A percentile compares a stretch with the other conserved stretches of the same genome.
Evolutionary conservation across 169 alveolate species (phyloP).

Genomic region (Plasmodium sp.): DNA sequence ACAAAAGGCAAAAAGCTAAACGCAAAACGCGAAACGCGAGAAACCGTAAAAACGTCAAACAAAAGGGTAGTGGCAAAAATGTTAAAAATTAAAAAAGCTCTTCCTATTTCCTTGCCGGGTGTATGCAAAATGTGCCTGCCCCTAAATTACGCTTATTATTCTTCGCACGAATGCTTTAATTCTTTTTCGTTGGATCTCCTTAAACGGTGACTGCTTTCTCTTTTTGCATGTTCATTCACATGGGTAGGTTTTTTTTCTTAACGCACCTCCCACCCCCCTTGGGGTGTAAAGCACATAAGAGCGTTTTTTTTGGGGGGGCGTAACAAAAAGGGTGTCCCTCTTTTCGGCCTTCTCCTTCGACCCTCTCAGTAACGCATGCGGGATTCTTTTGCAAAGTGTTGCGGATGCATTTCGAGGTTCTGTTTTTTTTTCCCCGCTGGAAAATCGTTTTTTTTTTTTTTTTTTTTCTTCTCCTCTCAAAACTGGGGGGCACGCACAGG

Average conservation of each 20-base stretch:
- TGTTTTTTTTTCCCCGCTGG: not conserved
- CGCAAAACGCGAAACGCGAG: not conserved
- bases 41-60: not conserved
- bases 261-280: not conserved
- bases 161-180: not conserved
- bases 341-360: not conserved
- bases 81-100: slow-evolving; percentile 1
- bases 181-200: not conserved
- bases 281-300: not conserved
- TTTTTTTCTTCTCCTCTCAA: not conserved
- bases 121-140: not conserved
- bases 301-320: not conserved
- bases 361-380: not conserved
- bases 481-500: not conserved
- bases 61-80: not conserved
- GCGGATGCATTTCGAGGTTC: not conserved
- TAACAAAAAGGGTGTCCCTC: not conserved
- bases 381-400: not conserved
- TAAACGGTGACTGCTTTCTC: not conserved
- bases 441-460: not conserved
- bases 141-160: not conserved
- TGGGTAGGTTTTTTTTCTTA: not conserved
- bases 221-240: not conserved
- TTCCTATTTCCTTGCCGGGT: not conserved
- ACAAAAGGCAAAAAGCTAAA: not conserved